phyloP scores from a whole-genome alignment of 225 moss, liverwort and hornwort genomes.

The Pseudisothecium myosuroides region DNA sequence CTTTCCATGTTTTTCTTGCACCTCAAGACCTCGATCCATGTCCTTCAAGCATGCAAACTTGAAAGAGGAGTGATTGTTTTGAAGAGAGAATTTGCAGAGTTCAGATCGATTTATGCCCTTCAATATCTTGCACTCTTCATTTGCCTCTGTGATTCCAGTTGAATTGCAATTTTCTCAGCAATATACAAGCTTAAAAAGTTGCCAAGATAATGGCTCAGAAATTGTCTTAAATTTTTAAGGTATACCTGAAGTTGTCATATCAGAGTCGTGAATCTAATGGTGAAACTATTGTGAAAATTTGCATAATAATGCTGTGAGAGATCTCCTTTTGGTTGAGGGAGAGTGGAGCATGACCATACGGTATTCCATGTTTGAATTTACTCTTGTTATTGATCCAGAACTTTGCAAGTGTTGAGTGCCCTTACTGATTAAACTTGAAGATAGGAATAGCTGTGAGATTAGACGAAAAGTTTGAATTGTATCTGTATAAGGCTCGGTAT shows the following conservation, averaged over 20 bases:
- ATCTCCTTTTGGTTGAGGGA: not conserved
- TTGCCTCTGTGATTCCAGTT: not conserved
- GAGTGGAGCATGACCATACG: not conserved
- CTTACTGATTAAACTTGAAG: not conserved
- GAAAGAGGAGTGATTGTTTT: not conserved
- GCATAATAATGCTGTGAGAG: not conserved
- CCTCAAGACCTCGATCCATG: not conserved
- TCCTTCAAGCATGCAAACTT: not conserved
- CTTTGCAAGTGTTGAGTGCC: not conserved
- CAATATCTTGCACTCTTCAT: not conserved
- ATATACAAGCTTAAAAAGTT: not conserved
- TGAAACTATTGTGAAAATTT: not conserved
- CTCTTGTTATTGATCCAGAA: not conserved
- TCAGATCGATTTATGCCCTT: not conserved
- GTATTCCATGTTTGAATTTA: not conserved
- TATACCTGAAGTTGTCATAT: not conserved
- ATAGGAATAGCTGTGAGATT: not conserved
- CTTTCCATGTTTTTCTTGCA: not conserved
- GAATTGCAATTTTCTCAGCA: not conserved
- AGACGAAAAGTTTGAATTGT: not conserved
- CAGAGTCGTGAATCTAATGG: not conserved
- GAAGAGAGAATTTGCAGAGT: not conserved
- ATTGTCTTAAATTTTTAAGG: not conserved
- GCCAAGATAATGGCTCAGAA: not conserved
- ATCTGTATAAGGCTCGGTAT: not conserved